Percentiles rank a stretch among this genome's conserved stretches.
Conservation (phyloP, 768 basidiomycete species). For the Steccherinum ochraceum region DNA sequence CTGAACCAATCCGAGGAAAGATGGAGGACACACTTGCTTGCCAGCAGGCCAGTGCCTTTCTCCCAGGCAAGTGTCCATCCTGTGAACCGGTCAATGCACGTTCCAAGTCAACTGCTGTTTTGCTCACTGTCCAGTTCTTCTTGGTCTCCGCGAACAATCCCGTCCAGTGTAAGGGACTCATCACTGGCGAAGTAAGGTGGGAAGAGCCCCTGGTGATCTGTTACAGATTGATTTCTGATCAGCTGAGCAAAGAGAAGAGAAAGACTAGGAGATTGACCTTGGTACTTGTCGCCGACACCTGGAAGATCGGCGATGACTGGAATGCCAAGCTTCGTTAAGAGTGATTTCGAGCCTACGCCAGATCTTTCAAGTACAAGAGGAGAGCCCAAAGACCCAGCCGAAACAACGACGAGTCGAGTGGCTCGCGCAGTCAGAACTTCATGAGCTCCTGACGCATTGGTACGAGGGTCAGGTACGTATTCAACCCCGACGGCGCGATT, state of each 20-base stretch:
- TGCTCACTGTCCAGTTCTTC: slow-evolving; percentile 36
- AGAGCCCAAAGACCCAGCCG: slow-evolving; percentile 7
- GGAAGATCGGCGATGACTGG: slow-evolving; percentile 30
- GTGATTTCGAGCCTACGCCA: slow-evolving; percentile 31
- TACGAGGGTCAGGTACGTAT: slow-evolving; percentile 23
- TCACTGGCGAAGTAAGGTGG: slow-evolving; percentile 34
- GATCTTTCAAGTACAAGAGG: background rate
- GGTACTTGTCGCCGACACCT: slow-evolving; percentile 39
- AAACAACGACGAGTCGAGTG: slow-evolving; percentile 26
- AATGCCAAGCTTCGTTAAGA: slow-evolving; percentile 26
- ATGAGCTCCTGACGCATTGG: slow-evolving; percentile 13
- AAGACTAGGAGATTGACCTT: slow-evolving; percentile 17
- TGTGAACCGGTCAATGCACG: slow-evolving; percentile 10
- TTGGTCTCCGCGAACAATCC: slow-evolving; percentile 33
- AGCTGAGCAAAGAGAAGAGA: background rate
- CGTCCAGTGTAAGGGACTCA: slow-evolving; percentile 44
- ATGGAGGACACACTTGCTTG: slow-evolving; percentile 41
- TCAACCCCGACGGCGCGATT: slow-evolving; percentile 34
- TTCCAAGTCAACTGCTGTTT: no score
- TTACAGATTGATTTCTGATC: background rate
- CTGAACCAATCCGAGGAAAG: background rate
- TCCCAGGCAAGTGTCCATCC: slow-evolving; percentile 29
- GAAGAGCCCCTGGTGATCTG: slow-evolving; percentile 26
- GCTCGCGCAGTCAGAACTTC: slow-evolving; percentile 21
- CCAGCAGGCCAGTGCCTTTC: slow-evolving; percentile 39